phyloP scores from a whole-genome alignment of 2,329 filamentous ascomycete genomes.

The Annulohypoxylon truncatum region DNA sequence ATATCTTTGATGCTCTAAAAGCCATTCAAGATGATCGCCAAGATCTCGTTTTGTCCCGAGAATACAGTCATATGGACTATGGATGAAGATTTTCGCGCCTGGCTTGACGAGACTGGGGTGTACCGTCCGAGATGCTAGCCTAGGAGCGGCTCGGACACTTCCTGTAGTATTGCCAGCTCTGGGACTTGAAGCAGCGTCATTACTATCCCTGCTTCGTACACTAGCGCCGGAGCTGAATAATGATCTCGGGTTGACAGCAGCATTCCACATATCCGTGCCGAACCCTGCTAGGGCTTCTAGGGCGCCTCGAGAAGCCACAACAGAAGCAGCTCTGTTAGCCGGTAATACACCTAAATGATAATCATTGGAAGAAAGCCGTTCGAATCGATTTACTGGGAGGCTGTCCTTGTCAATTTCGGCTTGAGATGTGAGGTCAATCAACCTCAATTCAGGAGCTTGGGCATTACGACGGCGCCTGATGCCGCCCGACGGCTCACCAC shows the following conservation, averaged over 20 bases:
- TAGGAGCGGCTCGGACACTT: conserved; percentile 49
- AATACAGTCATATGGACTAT: conserved; percentile 97
- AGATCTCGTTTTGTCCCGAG: conserved; percentile 88
- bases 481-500: conserved; percentile 72
- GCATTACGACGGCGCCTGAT: conserved; percentile 80
- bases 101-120: conserved; percentile 67
- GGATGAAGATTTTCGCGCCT: conserved; percentile 83
- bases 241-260: conserved; percentile 84
- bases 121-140: conserved; percentile 52
- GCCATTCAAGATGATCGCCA: conserved; percentile 85
- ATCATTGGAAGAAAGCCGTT: conserved; percentile 86
- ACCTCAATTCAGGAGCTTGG: conserved; percentile 85
- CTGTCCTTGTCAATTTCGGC: conserved; percentile 89
- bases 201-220: conserved; percentile 71
- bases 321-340: conserved; percentile 73
- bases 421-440: conserved; percentile 90
- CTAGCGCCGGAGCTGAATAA: conserved; percentile 91
- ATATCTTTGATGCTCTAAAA: conserved; percentile 83
- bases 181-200: conserved; percentile 67
- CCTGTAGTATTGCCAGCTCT: conserved; percentile 55
- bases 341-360: conserved; percentile 91
- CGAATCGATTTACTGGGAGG: conserved; percentile 85
- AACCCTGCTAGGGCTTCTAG: conserved; percentile 80
- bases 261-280: conserved; percentile 87
- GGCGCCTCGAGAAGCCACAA: conserved; percentile 74